These are phyloP conservation scores for Coemansia sp. DNA, from an alignment of 192 early-diverging fungal species.

Conservation along the genomic window DNA sequence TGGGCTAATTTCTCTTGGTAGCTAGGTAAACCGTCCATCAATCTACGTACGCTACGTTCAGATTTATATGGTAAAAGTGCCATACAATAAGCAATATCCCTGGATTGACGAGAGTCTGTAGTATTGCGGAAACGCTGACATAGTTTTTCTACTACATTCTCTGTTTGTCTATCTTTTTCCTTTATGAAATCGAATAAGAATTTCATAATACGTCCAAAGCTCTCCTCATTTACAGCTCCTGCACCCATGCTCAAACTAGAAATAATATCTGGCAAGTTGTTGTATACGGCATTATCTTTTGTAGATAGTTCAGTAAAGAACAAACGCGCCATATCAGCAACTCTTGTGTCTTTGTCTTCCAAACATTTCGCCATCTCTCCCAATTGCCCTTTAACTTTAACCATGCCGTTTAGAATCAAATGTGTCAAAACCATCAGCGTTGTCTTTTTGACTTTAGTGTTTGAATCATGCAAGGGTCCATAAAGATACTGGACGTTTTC, in stretches of 20 bases:
- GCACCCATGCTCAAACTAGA: slow-evolving; percentile 75
- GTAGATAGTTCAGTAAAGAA: slow-evolving; percentile 95
- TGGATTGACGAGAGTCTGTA: slow-evolving; percentile 67
- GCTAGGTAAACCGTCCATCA: slow-evolving; percentile 76
- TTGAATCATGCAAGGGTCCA: slow-evolving; percentile 79
- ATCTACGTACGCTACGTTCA: slow-evolving; percentile 79
- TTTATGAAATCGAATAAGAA: slow-evolving; percentile 95
- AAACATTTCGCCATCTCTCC: slow-evolving; percentile 98
- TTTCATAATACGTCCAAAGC: slow-evolving; percentile 88
- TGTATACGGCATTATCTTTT: slow-evolving; percentile 99
- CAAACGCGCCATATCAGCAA: slow-evolving; percentile 87
- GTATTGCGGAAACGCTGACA: slow-evolving; percentile 90
- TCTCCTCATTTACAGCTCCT: slow-evolving; percentile 71
- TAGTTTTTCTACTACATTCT: slow-evolving; percentile 94
- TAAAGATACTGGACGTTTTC: slow-evolving; percentile 95
- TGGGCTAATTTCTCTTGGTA: slow-evolving; percentile 95
- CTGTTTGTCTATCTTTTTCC: slow-evolving; percentile 87
- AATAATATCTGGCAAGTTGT: slow-evolving; percentile 98
- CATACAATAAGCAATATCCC: slow-evolving; percentile 92
- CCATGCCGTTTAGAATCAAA: slow-evolving; percentile 97
- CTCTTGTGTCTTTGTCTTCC: slow-evolving; percentile 80
- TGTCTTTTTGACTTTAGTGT: slow-evolving; percentile 87
- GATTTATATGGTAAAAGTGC: slow-evolving; percentile 83
- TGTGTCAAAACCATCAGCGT: slow-evolving; percentile 98
- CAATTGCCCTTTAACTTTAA: slow-evolving; percentile 98